phyloP scores from a whole-genome alignment of 306 rosid species.

The Vicia villosa region DNA sequence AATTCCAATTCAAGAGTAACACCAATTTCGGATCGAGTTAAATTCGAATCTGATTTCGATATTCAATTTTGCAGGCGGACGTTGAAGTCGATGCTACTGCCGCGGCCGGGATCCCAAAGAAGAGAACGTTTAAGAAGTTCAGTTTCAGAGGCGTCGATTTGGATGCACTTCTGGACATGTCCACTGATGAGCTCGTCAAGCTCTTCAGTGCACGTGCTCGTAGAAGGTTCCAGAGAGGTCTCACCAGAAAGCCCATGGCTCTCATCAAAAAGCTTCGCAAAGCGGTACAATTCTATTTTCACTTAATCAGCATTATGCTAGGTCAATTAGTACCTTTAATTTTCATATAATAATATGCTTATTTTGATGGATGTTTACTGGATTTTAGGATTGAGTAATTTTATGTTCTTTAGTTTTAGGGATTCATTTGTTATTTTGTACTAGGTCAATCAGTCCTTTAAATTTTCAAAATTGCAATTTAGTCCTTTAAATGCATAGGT shows the following conservation, averaged over 20 bases:
- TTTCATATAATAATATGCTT: too few species aligned
- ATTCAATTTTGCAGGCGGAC: conserved; percentile 58
- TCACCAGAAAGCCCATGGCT: conserved; percentile 96
- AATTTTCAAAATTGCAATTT: too few species aligned
- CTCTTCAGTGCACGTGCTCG: conserved; percentile 87
- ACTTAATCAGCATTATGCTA: neutral
- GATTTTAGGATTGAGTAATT: too few species aligned
- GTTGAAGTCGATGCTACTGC: conserved; percentile 65
- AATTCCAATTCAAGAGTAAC: neutral
- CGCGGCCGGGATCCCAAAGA: conserved; percentile 72
- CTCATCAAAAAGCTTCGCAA: conserved; percentile 94
- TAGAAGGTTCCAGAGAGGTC: conserved; percentile 92
- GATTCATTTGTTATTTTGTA: neutral
- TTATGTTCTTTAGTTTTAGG: too few species aligned
- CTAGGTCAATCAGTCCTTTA: neutral
- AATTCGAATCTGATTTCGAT: neutral
- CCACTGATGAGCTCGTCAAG: conserved; percentile 85
- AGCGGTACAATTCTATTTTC: conserved; percentile 38
- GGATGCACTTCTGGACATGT: conserved; percentile 91
- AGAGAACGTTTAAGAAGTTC: conserved; percentile 93
- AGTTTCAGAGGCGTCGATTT: conserved; percentile 87
- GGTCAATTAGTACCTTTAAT: neutral
- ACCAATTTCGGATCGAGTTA: neutral
- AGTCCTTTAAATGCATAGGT: too few species aligned
- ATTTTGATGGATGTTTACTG: neutral